Evolutionary conservation across 257 asterid genomes (phyloP), one percentile per base, ranked within the genome.

Genomic region (Lithospermum erythrorhizon): DNA sequence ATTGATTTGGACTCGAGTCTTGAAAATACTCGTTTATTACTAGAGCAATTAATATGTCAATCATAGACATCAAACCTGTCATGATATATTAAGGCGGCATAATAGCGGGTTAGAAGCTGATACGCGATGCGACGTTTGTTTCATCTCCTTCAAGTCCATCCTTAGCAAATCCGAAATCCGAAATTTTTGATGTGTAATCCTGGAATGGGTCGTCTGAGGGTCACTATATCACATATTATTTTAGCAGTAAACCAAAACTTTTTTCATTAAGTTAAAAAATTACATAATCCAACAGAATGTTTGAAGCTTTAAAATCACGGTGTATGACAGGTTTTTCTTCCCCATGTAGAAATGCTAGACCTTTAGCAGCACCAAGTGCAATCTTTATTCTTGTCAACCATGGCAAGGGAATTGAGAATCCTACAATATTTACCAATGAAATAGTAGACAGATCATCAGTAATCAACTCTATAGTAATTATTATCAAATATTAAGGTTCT

Each of bases 81-180:
- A 81, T 82, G 62, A 89, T 53, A 62, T 89, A 89, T 69, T 89
- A 95, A 0, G 97, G 97, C 97, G 6, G 93, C 94, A 1, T 89
- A 89, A 53, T 95, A 95, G 20, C 78, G 87, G 18, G 97, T 89
- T 6, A 95, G 95, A 94, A 89, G n/a, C n/a, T 87, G 21, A 89
- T 75, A 6, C 94, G 83, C 0, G 95, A 84, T 0, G 95, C 75
- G 4, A 86, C 93, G 9, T 84, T 94, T 0, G 90, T 79, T 16
- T 84, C 76, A 47, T 87, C 91, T 19, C 93, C 95, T 58, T 81
- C 83, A 1, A 91, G 94, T 3, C 97, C 95, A 61, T 89, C 95
- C 65, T 75, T 87, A 9, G 97, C 97, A 0, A 89, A 79, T 60
- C 97, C 95, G 29, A 89, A 89, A 71, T 89, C 97, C 2, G 94